Percentiles rank a stretch among this genome's conserved stretches.
Evolutionary conservation across 179 eudicot genomes (phyloP).

Genomic region (Spinacia oleracea): DNA sequence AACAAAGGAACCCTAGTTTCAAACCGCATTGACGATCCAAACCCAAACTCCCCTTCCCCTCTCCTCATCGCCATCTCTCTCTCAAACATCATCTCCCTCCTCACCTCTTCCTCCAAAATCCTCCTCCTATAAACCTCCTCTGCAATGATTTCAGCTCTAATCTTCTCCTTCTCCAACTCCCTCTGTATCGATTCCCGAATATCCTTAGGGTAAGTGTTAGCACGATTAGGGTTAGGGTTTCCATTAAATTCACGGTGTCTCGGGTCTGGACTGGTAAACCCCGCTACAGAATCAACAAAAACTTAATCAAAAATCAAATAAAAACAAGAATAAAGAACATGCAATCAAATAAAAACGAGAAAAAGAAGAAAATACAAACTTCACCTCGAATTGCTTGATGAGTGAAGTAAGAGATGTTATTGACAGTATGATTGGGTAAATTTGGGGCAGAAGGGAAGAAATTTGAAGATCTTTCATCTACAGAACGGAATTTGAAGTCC

Average conservation of each 20-base stretch:
- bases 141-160: conserved; percentile 53
- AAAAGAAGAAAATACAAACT: background rate
- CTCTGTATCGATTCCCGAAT: conserved; percentile 35
- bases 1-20: conserved; percentile 27
- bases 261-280: conserved; percentile 16
- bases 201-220: conserved; percentile 12
- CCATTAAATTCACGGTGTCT: conserved; percentile 8
- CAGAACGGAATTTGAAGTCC: conserved; percentile 44
- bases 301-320: background rate
- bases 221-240: conserved; percentile 17
- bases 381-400: conserved; percentile 47
- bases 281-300: conserved; percentile 25
- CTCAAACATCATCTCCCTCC: conserved; percentile 63
- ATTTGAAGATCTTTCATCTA: conserved; percentile 14
- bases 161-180: conserved; percentile 57
- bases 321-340: background rate
- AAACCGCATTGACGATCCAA: conserved; percentile 24
- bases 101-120: conserved; percentile 57
- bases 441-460: background rate
- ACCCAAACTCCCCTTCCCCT: background rate
- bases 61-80: conserved; percentile 38
- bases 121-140: conserved; percentile 47
- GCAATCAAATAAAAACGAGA: background rate
- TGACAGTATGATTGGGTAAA: background rate
- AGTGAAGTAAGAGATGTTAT: conserved; percentile 28